Conservation (phyloP, 2,329 filamentous ascomycete species). For the Colletotrichum simmondsii region DNA sequence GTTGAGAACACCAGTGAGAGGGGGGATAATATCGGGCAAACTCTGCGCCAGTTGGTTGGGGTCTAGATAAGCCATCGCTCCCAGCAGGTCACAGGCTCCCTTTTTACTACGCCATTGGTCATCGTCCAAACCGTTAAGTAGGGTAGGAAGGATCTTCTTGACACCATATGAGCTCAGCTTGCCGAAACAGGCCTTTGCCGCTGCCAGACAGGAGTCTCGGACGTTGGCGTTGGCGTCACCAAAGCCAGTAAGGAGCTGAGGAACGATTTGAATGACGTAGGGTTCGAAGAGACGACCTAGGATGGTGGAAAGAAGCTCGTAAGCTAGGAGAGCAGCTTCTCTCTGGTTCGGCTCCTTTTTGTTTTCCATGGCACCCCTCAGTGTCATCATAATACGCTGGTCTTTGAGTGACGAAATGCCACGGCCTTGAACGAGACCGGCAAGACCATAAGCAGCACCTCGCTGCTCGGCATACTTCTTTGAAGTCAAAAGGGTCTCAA, state of each 20-base stretch:
- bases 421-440: slow-evolving; percentile 88
- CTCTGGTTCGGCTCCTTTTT: slow-evolving; percentile 92
- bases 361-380: slow-evolving; percentile 88
- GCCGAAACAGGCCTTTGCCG: slow-evolving; percentile 93
- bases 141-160: slow-evolving; percentile 90
- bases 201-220: slow-evolving; percentile 90
- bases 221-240: slow-evolving; percentile 91
- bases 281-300: slow-evolving; percentile 93
- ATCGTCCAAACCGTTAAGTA: slow-evolving; percentile 92
- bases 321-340: slow-evolving; percentile 88
- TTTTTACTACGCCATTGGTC: slow-evolving; percentile 98
- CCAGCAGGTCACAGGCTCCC: slow-evolving; percentile 94
- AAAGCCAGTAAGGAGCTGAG: slow-evolving; percentile 88
- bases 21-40: slow-evolving; percentile 95
- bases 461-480: slow-evolving; percentile 94
- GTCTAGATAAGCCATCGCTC: slow-evolving; percentile 98
- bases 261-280: slow-evolving; percentile 95
- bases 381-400: slow-evolving; percentile 83
- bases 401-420: slow-evolving; percentile 86
- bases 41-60: slow-evolving; percentile 93
- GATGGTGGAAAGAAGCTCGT: slow-evolving; percentile 88
- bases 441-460: slow-evolving; percentile 94
- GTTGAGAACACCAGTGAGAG: slow-evolving; percentile 91
- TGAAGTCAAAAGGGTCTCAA: slow-evolving; percentile 84
- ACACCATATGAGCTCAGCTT: slow-evolving; percentile 96